These are phyloP conservation scores for Ligustrum vulgare DNA, from an alignment of 257 asterid genomes.

Conservation along the genomic window DNA sequence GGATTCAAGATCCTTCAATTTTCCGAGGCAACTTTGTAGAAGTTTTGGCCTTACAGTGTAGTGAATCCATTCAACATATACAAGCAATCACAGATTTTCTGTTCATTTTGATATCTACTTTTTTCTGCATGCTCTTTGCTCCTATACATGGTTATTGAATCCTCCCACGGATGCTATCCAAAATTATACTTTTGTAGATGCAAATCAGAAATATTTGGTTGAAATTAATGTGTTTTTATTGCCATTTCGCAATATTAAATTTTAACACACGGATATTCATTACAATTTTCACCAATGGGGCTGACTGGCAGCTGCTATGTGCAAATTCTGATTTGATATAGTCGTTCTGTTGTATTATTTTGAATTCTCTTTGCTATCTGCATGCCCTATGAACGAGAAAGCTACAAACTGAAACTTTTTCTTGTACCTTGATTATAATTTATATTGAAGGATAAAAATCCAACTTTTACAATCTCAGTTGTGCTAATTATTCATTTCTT, in stretches of 20 bases:
- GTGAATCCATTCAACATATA: constrained; percentile 29
- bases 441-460: not conserved
- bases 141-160: not conserved
- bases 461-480: not conserved
- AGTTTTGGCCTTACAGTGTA: constrained; percentile 28
- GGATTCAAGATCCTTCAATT: constrained; percentile 22
- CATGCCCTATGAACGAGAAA: not conserved
- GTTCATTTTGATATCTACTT: constrained; percentile 11
- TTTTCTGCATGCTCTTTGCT: not conserved
- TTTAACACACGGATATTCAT: too few species aligned
- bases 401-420: not conserved
- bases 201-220: not conserved
- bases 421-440: not conserved
- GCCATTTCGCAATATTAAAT: too few species aligned
- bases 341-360: too few species aligned
- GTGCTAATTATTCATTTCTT: not conserved
- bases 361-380: not conserved
- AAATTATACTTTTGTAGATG: not conserved
- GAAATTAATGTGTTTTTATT: too few species aligned
- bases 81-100: constrained; percentile 23
- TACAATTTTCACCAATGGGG: too few species aligned
- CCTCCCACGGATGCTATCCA: not conserved
- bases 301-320: too few species aligned
- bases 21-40: constrained; percentile 27
- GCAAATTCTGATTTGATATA: too few species aligned